Percentiles rank a stretch among this genome's conserved stretches.
phyloP scores from a whole-genome alignment of 768 basidiomycete species.

The Tremella fuciformis region DNA sequence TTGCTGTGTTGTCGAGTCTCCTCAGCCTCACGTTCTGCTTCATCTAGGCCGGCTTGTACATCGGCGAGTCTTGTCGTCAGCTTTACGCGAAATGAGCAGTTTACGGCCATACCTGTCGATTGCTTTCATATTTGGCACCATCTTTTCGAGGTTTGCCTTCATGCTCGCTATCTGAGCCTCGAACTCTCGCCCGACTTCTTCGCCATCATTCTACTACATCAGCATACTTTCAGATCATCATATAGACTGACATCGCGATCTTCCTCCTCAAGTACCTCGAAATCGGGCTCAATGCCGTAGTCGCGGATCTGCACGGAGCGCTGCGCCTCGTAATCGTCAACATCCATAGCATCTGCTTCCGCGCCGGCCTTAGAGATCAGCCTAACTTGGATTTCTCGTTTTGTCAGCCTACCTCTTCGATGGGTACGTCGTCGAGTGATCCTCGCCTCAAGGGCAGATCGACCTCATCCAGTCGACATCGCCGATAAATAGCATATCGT shows the following conservation, averaged over 20 bases:
- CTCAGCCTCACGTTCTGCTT: constrained; percentile 89
- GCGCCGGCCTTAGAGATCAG: constrained; percentile 41
- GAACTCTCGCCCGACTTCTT: constrained; percentile 30
- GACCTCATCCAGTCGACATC: constrained; percentile 90
- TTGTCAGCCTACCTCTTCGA: constrained; percentile 73
- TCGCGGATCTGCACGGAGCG: constrained; percentile 68
- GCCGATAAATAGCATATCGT: constrained; percentile 79
- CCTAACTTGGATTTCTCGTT: constrained; percentile 7
- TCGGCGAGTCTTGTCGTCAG: constrained; percentile 38
- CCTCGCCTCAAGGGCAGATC: constrained; percentile 73
- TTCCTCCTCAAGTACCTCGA: constrained; percentile 88
- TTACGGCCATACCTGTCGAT: constrained; percentile 67
- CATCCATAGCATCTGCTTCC: constrained; percentile 88
- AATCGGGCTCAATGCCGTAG: constrained; percentile 88
- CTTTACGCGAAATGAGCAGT: background rate
- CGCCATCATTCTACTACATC: constrained; percentile 23
- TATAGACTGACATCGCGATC: constrained; percentile 70
- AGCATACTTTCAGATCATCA: background rate
- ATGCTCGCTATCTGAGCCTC: constrained; percentile 65
- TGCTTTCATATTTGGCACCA: constrained; percentile 97
- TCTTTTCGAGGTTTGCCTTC: constrained; percentile 72
- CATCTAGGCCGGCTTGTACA: constrained; percentile 68
- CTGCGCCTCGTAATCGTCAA: constrained; percentile 78
- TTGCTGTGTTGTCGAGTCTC: constrained; percentile 87
- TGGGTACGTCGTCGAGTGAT: constrained; percentile 77